These are phyloP conservation scores for Penicillium sp. DNA, from an alignment of 2,329 filamentous ascomycete genomes.

Conservation along the genomic window DNA sequence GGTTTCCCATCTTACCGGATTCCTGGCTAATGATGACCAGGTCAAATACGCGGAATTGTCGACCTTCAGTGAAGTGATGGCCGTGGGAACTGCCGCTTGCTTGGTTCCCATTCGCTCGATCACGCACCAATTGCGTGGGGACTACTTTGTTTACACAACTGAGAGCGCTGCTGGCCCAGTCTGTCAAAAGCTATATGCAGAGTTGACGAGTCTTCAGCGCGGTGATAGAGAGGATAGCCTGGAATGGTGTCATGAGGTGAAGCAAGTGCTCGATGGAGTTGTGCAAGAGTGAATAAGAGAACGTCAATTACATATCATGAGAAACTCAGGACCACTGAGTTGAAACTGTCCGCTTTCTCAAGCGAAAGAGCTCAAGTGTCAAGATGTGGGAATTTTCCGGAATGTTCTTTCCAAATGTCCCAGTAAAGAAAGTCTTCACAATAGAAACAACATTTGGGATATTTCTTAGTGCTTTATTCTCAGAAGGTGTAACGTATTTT, in stretches of 20 bases:
- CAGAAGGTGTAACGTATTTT: background rate
- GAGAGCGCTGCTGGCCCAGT: background rate
- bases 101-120: slow-evolving; percentile 87
- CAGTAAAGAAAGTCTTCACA: background rate
- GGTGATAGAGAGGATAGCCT: background rate
- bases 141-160: slow-evolving; percentile 45
- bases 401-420: background rate
- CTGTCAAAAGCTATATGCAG: background rate
- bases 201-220: slow-evolving; percentile 1
- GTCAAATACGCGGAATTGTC: slow-evolving; percentile 58
- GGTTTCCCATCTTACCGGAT: background rate
- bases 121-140: slow-evolving; percentile 50
- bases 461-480: background rate
- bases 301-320: background rate
- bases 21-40: slow-evolving; percentile 25
- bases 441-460: background rate
- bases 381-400: background rate
- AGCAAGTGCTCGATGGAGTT: background rate
- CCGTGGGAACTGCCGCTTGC: slow-evolving; percentile 82
- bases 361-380: background rate
- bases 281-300: background rate
- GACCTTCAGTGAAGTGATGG: slow-evolving; percentile 74
- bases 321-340: background rate
- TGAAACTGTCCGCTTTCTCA: background rate
- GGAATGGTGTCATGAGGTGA: background rate